phyloP scores from a whole-genome alignment of 139 green algal species.

The Picochlorum sp. region DNA sequence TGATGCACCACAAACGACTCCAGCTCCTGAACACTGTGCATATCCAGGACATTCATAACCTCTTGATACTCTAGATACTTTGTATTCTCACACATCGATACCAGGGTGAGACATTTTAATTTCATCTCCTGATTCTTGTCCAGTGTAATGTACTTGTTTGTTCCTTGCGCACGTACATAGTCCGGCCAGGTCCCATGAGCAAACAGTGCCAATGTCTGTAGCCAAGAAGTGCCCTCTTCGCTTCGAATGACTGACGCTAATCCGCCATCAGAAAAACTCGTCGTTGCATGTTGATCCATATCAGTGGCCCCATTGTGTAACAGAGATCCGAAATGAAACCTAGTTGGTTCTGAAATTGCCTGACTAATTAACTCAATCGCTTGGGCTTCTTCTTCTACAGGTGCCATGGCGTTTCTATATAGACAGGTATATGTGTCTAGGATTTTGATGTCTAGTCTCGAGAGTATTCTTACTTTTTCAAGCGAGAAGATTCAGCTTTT shows the following conservation, averaged over 20 bases:
- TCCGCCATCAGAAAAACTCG: no score
- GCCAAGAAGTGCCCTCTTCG: neutral
- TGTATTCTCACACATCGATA: neutral
- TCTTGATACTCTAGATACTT: conserved; percentile 53
- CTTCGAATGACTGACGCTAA: neutral
- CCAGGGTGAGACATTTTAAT: conserved; percentile 75
- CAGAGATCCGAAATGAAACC: no score
- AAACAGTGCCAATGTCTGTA: conserved; percentile 65
- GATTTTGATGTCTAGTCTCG: no score
- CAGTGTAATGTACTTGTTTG: conserved; percentile 18
- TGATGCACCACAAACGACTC: conserved; percentile 88
- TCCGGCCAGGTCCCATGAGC: conserved; percentile 72
- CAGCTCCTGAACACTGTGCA: conserved; percentile 66
- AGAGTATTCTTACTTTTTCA: no score
- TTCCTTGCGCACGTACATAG: conserved; percentile 36
- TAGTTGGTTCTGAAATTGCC: no score
- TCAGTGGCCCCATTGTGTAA: no score
- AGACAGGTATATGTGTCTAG: no score
- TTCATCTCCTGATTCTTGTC: conserved; percentile 57
- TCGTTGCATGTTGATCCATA: no score
- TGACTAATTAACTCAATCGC: no score
- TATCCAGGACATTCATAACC: conserved; percentile 52
- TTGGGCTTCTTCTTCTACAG: no score
- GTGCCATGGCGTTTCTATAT: no score
- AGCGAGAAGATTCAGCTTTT: no score